These are phyloP conservation scores for Trichophyton rubrum DNA, from an alignment of 2,329 filamentous ascomycete genomes.

Conservation along the genomic window DNA sequence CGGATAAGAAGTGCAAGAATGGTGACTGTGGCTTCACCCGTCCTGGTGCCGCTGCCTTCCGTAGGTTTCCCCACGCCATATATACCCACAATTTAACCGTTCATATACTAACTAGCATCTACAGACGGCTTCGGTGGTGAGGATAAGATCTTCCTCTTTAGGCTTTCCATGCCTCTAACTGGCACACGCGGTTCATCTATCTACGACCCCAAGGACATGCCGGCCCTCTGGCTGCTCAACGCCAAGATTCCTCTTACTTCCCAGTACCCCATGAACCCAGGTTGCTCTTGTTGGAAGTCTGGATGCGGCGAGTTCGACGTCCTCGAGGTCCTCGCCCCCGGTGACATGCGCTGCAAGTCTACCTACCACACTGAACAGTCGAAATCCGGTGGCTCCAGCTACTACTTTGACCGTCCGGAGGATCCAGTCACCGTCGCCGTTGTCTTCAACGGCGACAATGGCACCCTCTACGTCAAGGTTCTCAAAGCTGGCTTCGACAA, in stretches of 20 bases:
- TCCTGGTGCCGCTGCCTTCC: slow-evolving; percentile 39
- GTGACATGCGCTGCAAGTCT: slow-evolving; percentile 55
- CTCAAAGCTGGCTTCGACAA: slow-evolving; percentile 26
- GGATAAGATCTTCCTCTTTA: slow-evolving; percentile 60
- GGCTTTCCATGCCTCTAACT: slow-evolving; percentile 59
- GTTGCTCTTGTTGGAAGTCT: slow-evolving; percentile 59
- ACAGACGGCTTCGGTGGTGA: slow-evolving; percentile 55
- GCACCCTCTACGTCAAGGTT: slow-evolving; percentile 45
- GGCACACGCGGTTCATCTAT: slow-evolving; percentile 39
- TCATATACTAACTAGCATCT: slow-evolving; percentile 4
- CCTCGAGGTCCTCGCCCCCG: slow-evolving; percentile 55
- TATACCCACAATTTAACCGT: not conserved
- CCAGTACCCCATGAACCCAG: slow-evolving; percentile 47
- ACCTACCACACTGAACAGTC: slow-evolving; percentile 49
- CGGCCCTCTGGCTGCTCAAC: slow-evolving; percentile 65
- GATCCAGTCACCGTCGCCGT: slow-evolving; percentile 52
- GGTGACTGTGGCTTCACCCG: slow-evolving; percentile 38
- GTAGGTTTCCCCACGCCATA: slow-evolving; percentile 22
- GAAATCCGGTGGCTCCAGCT: slow-evolving; percentile 49
- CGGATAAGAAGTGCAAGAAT: slow-evolving; percentile 36
- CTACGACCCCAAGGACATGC: slow-evolving; percentile 66
- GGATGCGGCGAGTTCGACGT: slow-evolving; percentile 67
- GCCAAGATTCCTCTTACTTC: slow-evolving; percentile 56
- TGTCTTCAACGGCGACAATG: slow-evolving; percentile 44
- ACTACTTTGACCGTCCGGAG: slow-evolving; percentile 59